A percentile compares a stretch with the other conserved stretches of the same genome.
Evolutionary conservation across 179 eudicot genomes (phyloP).

Genomic region (Actinidia arguta): DNA sequence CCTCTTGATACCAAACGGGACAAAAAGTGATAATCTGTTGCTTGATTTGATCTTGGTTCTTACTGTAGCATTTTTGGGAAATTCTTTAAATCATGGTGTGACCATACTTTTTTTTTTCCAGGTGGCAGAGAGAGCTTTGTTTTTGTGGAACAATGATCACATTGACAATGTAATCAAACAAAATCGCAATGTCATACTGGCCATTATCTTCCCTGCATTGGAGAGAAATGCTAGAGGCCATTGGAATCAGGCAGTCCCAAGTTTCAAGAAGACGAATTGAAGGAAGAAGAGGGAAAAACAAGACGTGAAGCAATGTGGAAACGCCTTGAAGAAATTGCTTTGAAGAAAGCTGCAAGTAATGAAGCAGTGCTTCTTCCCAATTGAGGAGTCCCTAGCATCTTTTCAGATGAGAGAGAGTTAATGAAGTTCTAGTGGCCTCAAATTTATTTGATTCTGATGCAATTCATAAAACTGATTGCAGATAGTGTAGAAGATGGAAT

Average conservation of each 20-base stretch:
- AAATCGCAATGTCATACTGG: conserved; percentile 59
- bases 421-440: background rate
- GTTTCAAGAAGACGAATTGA: conserved; percentile 65
- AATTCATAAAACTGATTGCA: too few relatives aligned
- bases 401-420: conserved; percentile 3
- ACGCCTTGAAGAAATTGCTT: conserved; percentile 62
- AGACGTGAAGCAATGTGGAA: conserved; percentile 68
- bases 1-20: background rate
- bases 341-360: conserved; percentile 42
- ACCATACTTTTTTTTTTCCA: conserved; percentile 27
- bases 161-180: conserved; percentile 68
- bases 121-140: conserved; percentile 80
- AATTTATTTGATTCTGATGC: background rate
- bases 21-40: background rate
- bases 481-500: background rate
- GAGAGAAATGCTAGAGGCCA: conserved; percentile 65
- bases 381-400: background rate
- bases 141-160: conserved; percentile 81
- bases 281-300: conserved; percentile 50
- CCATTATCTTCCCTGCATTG: conserved; percentile 72
- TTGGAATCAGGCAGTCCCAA: conserved; percentile 79
- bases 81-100: background rate
- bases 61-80: background rate
- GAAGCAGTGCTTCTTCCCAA: conserved; percentile 56
- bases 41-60: conserved; percentile 2